phyloP scores from a whole-genome alignment of 1,284 basidiomycete species.

The Cerioporus squamosus region DNA sequence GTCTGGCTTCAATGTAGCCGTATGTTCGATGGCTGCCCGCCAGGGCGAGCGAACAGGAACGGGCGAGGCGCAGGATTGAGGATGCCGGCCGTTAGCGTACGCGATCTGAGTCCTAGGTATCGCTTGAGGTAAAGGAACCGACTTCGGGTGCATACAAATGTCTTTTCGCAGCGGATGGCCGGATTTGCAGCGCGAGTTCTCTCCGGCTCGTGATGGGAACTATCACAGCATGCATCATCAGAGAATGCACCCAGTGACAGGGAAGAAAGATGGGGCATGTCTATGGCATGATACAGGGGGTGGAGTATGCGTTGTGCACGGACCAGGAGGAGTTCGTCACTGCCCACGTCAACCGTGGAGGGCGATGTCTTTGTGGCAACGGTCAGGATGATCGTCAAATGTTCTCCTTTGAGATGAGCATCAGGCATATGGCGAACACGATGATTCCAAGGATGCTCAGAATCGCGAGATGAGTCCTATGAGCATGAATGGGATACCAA shows the following conservation, averaged over 20 bases:
- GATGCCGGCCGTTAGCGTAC: slow-evolving; percentile 1
- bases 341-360: not conserved
- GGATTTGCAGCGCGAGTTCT: slow-evolving; percentile 1
- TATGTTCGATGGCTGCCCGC: not conserved
- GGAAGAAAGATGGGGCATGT: slow-evolving; percentile 24
- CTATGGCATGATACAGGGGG: slow-evolving; percentile 11
- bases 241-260: slow-evolving; percentile 15
- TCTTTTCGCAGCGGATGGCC: not conserved
- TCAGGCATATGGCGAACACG: slow-evolving; percentile 30
- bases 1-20: slow-evolving; percentile 5
- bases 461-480: slow-evolving; percentile 26
- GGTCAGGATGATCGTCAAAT: slow-evolving; percentile 11
- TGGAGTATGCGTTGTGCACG: not conserved
- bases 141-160: not conserved
- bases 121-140: slow-evolving; percentile 1
- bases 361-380: slow-evolving; percentile 2
- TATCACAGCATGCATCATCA: slow-evolving; percentile 20
- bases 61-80: not conserved
- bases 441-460: slow-evolving; percentile 26
- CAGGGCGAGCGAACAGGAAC: too few relatives aligned
- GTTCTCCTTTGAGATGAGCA: slow-evolving; percentile 25
- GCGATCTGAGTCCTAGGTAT: not conserved
- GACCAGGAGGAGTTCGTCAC: not conserved
- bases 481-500: not conserved
- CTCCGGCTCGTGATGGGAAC: slow-evolving; percentile 12